Conservation (phyloP, 1,139 yeast genomes). For the Wickerhamomyces sp. region DNA sequence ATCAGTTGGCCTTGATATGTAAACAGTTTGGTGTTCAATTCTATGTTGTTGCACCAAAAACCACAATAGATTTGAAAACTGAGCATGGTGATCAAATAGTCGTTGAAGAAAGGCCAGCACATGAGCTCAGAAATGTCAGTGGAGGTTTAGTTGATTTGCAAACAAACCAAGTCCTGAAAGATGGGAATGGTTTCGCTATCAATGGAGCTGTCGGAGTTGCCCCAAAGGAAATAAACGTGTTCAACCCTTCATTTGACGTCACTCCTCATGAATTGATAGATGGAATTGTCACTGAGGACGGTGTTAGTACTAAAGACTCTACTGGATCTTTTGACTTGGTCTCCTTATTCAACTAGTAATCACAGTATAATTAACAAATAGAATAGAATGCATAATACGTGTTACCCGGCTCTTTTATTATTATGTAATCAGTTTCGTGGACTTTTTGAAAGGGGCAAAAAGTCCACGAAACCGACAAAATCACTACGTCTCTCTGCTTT, state of each 20-base stretch:
- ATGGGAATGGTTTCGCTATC: conserved; percentile 30
- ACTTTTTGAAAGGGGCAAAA: background rate
- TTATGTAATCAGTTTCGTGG: background rate
- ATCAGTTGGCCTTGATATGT: conserved; percentile 73
- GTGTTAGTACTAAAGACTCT: conserved; percentile 42
- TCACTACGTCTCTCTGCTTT: background rate
- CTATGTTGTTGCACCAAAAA: conserved; percentile 91
- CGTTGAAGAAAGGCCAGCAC: conserved; percentile 82
- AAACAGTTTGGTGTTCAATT: conserved; percentile 57
- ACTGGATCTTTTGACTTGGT: conserved; percentile 42
- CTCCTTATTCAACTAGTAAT: conserved; percentile 8
- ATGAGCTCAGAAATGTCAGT: conserved; percentile 70
- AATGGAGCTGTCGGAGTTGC: conserved; percentile 74
- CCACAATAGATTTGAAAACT: conserved; percentile 75
- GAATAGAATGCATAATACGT: background rate
- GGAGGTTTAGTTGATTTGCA: conserved; percentile 50
- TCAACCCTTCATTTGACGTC: conserved; percentile 97
- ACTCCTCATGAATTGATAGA: conserved; percentile 81
- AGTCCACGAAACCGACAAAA: conserved; percentile 2
- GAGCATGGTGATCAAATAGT: conserved; percentile 65
- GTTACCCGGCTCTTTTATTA: background rate
- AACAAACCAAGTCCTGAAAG: conserved; percentile 29
- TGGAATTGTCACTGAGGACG: conserved; percentile 80
- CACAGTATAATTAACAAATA: background rate
- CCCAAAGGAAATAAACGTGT: conserved; percentile 77